These are phyloP conservation scores for Venturia aucupariae DNA, from an alignment of 2,329 filamentous ascomycete species.

Conservation along the genomic window DNA sequence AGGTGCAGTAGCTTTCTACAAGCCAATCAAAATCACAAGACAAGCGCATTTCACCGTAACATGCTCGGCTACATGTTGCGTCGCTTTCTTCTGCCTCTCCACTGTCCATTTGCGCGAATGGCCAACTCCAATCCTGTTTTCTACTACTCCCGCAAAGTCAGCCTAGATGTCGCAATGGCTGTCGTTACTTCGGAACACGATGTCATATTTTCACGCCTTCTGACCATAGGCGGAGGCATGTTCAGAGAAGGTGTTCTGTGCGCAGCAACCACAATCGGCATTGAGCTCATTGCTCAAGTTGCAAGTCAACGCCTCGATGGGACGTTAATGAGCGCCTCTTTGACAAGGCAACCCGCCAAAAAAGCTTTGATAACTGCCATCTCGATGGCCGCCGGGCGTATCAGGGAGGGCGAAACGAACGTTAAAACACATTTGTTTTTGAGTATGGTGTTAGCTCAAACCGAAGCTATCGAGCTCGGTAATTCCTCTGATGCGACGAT, in stretches of 20 bases:
- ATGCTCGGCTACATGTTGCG: slow-evolving; percentile 44
- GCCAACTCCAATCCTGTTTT: slow-evolving; percentile 38
- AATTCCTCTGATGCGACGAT: too few relatives aligned
- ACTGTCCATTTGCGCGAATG: slow-evolving; percentile 39
- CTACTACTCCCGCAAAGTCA: slow-evolving; percentile 41
- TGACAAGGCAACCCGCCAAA: slow-evolving; percentile 17
- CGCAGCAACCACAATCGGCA: slow-evolving; percentile 34
- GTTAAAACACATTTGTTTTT: slow-evolving; percentile 25
- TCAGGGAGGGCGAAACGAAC: slow-evolving; percentile 25
- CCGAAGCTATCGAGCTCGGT: too few relatives aligned
- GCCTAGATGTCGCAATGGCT: too few relatives aligned
- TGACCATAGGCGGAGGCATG: slow-evolving; percentile 32
- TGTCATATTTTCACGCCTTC: slow-evolving; percentile 29
- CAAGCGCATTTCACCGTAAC: slow-evolving; percentile 37
- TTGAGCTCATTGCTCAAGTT: slow-evolving; percentile 39
- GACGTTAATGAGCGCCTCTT: slow-evolving; percentile 13
- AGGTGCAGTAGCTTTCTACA: slow-evolving; percentile 19
- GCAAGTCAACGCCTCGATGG: slow-evolving; percentile 26
- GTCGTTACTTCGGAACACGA: slow-evolving; percentile 22
- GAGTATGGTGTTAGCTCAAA: too few relatives aligned
- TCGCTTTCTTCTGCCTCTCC: slow-evolving; percentile 47
- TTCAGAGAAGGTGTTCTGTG: slow-evolving; percentile 33
- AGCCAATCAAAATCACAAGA: slow-evolving; percentile 11
- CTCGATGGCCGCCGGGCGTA: slow-evolving; percentile 20
- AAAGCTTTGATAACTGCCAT: slow-evolving; percentile 20